Percentiles rank a stretch among this genome's conserved stretches.
These are phyloP conservation scores for Colletotrichum camelliae DNA, from an alignment of 2,329 filamentous ascomycete species.

Conservation along the genomic window DNA sequence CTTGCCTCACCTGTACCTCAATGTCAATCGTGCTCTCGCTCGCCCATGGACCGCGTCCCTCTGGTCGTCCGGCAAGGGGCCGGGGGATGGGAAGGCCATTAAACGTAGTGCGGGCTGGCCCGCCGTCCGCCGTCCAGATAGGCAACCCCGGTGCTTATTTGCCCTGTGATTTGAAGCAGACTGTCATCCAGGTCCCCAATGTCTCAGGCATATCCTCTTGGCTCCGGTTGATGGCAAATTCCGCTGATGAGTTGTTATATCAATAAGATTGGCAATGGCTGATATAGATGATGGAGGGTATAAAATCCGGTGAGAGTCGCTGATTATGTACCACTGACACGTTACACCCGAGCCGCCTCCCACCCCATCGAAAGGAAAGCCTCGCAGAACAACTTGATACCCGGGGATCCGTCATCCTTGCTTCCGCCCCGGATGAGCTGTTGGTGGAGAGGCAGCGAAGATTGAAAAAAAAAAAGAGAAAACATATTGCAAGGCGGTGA, in stretches of 20 bases:
- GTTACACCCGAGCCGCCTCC: neutral
- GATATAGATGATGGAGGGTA: neutral
- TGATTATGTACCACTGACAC: neutral
- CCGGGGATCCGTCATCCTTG: neutral
- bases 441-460: neutral
- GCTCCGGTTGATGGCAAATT: neutral
- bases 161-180: neutral
- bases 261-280: neutral
- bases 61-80: neutral
- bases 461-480: neutral
- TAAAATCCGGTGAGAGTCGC: neutral
- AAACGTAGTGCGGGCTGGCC: neutral
- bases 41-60: neutral
- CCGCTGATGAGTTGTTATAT: neutral
- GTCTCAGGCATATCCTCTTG: neutral
- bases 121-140: neutral
- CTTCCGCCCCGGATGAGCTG: neutral
- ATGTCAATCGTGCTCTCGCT: neutral
- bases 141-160: neutral
- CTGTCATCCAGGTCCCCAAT: neutral
- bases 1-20: neutral
- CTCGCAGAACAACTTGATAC: neutral
- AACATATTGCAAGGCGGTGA: constrained; percentile 6
- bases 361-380: neutral
- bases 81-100: neutral